Evolutionary conservation across 2,329 filamentous ascomycete species (phyloP), one percentile per base, ranked within the genome.

Genomic region (Fusarium sarcochroum): DNA sequence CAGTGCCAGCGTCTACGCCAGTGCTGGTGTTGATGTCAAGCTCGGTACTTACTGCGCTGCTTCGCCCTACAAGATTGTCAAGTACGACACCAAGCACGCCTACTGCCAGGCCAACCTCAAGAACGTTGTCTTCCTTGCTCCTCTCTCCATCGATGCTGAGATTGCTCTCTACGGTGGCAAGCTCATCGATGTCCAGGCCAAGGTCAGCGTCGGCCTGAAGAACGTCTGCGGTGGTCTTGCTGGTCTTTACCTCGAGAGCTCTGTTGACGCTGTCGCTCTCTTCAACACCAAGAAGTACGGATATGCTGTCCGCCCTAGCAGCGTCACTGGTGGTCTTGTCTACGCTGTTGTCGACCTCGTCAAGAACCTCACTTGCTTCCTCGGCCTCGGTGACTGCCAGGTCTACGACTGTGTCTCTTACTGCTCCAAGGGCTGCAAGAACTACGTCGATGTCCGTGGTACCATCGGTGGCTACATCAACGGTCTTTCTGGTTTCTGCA

Each of bases 391-490:
- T 37, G 66, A 69, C 42, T 80, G 78, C 73, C 42, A 56, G 37
- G 70, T 75, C 64, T 76, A 74, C 56, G 79, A 80, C 75, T 80
- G 79, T 67, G 78, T 80, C 51, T 78, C 77, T 25, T 79, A 77
- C 72, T 78, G 75, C 72, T 69, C 75, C 71, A 74, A 77, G 72
- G 79, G 79, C 68, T 80, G 79, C 74, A 72, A 73, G 68, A 80
- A 80, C 77, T 76, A 76, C 74, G 71, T 80, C 40, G 77, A 80
- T 55, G 71, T 79, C 55, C 59, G 62, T 44, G 72, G 72, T 42
- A 56, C 73, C 32, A 68, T 76, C 21, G 78, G 78, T 53, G 75
- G 70, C 25, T 69, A 68, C 62, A 63, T 79, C 48, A 63, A 66
- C 40, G 76, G 73, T 34, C 69, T 78, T 41, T 58, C 72, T 37